Conservation (phyloP, 2,329 filamentous ascomycete species). For the Ilyonectria sp. region DNA sequence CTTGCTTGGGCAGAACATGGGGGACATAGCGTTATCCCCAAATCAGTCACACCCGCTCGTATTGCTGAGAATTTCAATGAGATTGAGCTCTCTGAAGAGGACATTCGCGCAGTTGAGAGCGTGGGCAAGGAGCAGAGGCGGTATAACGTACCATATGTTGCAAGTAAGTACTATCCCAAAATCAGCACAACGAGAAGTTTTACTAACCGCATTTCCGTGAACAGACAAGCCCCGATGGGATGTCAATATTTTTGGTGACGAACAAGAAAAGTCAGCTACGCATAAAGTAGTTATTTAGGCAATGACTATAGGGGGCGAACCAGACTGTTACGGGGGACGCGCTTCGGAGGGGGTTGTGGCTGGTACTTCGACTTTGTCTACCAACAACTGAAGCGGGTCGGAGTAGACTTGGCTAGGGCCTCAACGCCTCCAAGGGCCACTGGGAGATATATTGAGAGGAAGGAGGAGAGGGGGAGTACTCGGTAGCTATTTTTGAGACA, state of each 20-base stretch:
- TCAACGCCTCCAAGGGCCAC: too few species aligned
- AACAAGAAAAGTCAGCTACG: background rate
- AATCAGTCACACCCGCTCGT: constrained; percentile 76
- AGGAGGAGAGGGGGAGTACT: too few species aligned
- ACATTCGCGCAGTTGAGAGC: constrained; percentile 19
- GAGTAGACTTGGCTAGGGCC: too few species aligned
- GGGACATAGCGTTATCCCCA: constrained; percentile 80
- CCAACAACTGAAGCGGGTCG: too few species aligned
- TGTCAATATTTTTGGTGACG: constrained; percentile 6
- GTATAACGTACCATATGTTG: constrained; percentile 17
- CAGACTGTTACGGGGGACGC: too few species aligned
- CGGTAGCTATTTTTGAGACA: too few species aligned
- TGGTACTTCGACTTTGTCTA: too few species aligned
- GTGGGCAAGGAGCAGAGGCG: constrained; percentile 30
- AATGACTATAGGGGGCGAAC: too few species aligned
- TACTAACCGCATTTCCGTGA: background rate
- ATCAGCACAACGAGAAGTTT: background rate
- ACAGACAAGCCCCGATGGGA: constrained; percentile 10
- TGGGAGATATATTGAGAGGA: too few species aligned
- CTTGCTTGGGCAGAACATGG: constrained; percentile 70
- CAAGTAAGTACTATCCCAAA: background rate
- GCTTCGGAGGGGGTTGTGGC: too few species aligned
- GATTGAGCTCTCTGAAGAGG: constrained; percentile 68
- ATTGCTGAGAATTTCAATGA: constrained; percentile 79
- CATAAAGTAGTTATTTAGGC: background rate